Base-by-base conservation (phyloP, 2,329 filamentous ascomycete species). In the Claviceps digitariae region DNA sequence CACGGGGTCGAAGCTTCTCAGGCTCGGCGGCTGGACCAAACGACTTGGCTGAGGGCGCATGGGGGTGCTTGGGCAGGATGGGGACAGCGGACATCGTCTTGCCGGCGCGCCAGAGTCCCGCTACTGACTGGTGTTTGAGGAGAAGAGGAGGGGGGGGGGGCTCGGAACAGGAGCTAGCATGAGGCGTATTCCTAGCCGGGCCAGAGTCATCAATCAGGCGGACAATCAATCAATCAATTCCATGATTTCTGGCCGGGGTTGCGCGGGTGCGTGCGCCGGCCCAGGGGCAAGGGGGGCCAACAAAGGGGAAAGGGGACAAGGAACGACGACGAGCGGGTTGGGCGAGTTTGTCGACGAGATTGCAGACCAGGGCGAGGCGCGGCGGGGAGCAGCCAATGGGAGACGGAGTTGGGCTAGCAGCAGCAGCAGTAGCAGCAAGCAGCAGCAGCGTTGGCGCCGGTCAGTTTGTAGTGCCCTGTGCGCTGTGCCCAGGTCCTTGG, bases 1-100 rank as follows among this genome's bases (percentile, higher is more conserved):
- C 51, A 50, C 43, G 27, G 47, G 50, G 43, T 31, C 34, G 38
- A 49, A 50, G 45, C 51, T 54, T 54, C 34, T 40, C 52, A 54
- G 49, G 45, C 52, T 34, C 40, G 31, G 38, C 40, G 21, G 25
- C 27, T 51, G 34, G 36, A 48, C 38, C 34, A 21, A 20, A 23
- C 40, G 36, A 48, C 51, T 51, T 36, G 51, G 23, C 31, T 52
- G 53, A 40, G 29, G n/a, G 31, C 6, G 53, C 52, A 50, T 50
- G 52, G 52, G 45, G 47, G 29, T 25, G 43, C 25, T 34, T 51
- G 49, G 31, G 27, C 34, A 29, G 25, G 20, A 27, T 31, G 48
- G 40, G 50, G 50, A 29, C 51, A 41, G 31, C 31, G 48, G 31
- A 25, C 31, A 27, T 36, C 38, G 45, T 44, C 38, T 49, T 34